These are phyloP conservation scores for Chlorokybus atmophyticus DNA, from an alignment of 139 green algal species.

Conservation along the genomic window DNA sequence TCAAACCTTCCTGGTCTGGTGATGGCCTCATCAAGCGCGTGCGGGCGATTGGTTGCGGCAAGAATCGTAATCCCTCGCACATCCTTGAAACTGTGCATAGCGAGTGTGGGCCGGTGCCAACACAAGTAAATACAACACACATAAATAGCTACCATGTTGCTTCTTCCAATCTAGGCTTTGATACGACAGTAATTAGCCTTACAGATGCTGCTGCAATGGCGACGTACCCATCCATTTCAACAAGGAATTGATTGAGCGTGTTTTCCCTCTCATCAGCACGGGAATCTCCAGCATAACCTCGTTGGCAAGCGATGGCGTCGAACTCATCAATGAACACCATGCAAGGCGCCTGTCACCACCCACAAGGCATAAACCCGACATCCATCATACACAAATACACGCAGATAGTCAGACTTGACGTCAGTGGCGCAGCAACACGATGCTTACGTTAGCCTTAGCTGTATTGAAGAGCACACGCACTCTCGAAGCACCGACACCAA, in stretches of 20 bases:
- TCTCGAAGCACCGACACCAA: conserved; percentile 70
- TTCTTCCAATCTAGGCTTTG: too few species aligned
- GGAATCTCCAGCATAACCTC: conserved; percentile 73
- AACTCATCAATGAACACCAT: conserved; percentile 99
- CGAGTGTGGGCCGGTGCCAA: too few species aligned
- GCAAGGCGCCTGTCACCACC: conserved; percentile 48
- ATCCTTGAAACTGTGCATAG: conserved; percentile 44
- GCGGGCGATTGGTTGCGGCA: conserved; percentile 84
- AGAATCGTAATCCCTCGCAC: conserved; percentile 73
- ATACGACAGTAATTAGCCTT: too few species aligned
- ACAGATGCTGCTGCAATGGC: too few species aligned
- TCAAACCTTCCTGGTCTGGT: conserved; percentile 81
- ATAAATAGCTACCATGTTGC: too few species aligned
- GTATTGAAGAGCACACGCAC: conserved; percentile 83
- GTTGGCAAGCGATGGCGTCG: conserved; percentile 57
- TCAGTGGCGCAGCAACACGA: too few species aligned
- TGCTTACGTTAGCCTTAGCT: conserved; percentile 75
- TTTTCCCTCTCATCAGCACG: conserved; percentile 76
- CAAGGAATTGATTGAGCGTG: conserved; percentile 94
- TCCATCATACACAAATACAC: too few species aligned
- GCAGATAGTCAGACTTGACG: too few species aligned
- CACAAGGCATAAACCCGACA: too few species aligned
- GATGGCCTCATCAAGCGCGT: conserved; percentile 80
- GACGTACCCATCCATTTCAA: conserved; percentile 52
- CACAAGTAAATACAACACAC: too few species aligned